Conservation (phyloP, 495 filamentous ascomycete genomes). For the Cudoniella acicularis region DNA sequence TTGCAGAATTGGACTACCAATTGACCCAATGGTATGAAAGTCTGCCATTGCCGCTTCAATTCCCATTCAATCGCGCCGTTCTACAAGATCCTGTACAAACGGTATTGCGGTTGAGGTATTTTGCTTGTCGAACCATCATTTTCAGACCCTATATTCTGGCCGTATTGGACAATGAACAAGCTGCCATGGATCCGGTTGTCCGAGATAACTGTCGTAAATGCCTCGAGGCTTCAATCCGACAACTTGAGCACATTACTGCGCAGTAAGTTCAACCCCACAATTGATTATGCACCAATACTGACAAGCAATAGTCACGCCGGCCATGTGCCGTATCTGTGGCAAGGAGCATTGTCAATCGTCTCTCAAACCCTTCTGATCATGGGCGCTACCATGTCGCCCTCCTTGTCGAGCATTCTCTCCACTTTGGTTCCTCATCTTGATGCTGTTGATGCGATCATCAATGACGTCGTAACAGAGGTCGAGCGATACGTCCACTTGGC, state of each 20-base stretch:
- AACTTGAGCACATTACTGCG: conserved; percentile 73
- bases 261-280: conserved; percentile 49
- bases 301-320: conserved; percentile 59
- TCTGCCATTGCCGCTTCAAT: conserved; percentile 67
- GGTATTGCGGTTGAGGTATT: conserved; percentile 73
- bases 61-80: conserved; percentile 62
- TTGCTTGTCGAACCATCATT: conserved; percentile 81
- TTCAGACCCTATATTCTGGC: conserved; percentile 79
- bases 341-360: conserved; percentile 77
- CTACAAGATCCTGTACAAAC: conserved; percentile 73
- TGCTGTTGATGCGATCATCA: conserved; percentile 69
- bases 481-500: conserved; percentile 70
- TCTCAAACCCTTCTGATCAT: conserved; percentile 77
- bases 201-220: conserved; percentile 76
- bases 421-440: conserved; percentile 61
- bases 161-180: conserved; percentile 72
- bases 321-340: conserved; percentile 84
- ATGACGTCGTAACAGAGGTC: conserved; percentile 67
- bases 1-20: conserved; percentile 76
- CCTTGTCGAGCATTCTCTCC: conserved; percentile 46
- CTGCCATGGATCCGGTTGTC: conserved; percentile 62
- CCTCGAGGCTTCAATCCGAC: conserved; percentile 75
- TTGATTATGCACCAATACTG: conserved; percentile 1
- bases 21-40: conserved; percentile 81
- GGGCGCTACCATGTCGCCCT: conserved; percentile 79